Conservation (phyloP, 345 rosid genomes). For the Adansonia digitata region DNA sequence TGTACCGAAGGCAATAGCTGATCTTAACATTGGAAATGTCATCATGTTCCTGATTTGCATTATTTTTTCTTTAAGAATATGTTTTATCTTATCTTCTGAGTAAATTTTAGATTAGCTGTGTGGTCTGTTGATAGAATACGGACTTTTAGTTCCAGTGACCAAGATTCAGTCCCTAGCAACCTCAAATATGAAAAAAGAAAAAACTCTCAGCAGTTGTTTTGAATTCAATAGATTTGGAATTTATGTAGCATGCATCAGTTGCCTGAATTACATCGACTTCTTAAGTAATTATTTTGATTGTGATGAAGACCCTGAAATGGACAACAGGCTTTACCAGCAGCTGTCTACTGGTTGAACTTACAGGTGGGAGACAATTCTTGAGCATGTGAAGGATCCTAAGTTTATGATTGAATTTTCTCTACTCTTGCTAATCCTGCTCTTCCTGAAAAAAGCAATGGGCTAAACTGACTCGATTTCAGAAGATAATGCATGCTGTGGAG, state of each 20-base stretch:
- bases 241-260: not conserved
- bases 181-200: not conserved
- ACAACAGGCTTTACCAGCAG: conserved; percentile 89
- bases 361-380: conserved; percentile 68
- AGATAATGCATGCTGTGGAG: not conserved
- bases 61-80: not conserved
- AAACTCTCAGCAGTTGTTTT: not conserved
- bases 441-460: conserved; percentile 42
- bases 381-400: conserved; percentile 33
- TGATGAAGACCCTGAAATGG: conserved; percentile 76
- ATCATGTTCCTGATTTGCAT: not conserved
- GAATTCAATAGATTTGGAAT: not conserved
- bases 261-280: not conserved
- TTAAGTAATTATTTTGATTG: conserved; percentile 28
- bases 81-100: not conserved
- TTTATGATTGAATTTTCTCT: conserved; percentile 55
- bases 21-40: not conserved
- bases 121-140: not conserved
- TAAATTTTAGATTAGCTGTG: not conserved
- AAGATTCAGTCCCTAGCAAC: not conserved
- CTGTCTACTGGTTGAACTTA: conserved; percentile 99
- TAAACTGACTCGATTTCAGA: conserved; percentile 14
- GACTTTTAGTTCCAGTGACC: not conserved
- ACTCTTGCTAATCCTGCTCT: conserved; percentile 50
- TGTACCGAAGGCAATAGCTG: not conserved